Evolutionary conservation across 1,284 basidiomycete genomes (phyloP).

Genomic region (Ustilago esculenta): DNA sequence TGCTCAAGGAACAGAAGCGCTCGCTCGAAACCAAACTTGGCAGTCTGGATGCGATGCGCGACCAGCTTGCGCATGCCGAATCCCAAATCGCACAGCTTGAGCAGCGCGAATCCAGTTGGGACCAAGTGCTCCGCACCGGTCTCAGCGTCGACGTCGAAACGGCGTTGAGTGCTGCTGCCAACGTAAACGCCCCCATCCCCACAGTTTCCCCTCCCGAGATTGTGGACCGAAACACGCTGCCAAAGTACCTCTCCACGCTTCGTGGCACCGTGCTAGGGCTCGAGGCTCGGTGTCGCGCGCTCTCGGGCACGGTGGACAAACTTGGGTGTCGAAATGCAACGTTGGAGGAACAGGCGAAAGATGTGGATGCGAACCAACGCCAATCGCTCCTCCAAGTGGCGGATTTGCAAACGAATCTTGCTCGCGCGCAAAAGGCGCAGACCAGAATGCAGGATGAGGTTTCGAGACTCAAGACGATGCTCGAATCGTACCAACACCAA

Average conservation of each 20-base stretch:
- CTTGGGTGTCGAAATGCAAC: slow-evolving; percentile 32
- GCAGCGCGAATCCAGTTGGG: slow-evolving; percentile 43
- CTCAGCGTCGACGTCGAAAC: slow-evolving; percentile 19
- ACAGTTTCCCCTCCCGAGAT: slow-evolving; percentile 9
- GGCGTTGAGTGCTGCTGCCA: slow-evolving; percentile 45
- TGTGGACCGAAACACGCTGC: slow-evolving; percentile 39
- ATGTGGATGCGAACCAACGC: slow-evolving; percentile 46
- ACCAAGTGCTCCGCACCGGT: slow-evolving; percentile 14
- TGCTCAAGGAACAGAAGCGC: slow-evolving; percentile 61
- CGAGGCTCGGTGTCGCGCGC: slow-evolving; percentile 31
- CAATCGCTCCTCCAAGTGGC: slow-evolving; percentile 53
- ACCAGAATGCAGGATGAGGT: slow-evolving; percentile 41
- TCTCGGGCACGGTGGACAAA: slow-evolving; percentile 32
- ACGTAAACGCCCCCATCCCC: slow-evolving; percentile 16
- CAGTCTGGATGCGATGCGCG: slow-evolving; percentile 43
- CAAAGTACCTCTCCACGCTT: slow-evolving; percentile 45
- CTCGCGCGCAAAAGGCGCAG: slow-evolving; percentile 14
- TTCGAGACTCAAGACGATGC: slow-evolving; percentile 40
- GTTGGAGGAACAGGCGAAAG: slow-evolving; percentile 46
- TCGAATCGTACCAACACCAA: slow-evolving; percentile 55
- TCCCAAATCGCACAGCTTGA: slow-evolving; percentile 53
- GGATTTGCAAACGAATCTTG: slow-evolving; percentile 48
- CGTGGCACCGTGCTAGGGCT: slow-evolving; percentile 50
- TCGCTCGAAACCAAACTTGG: slow-evolving; percentile 52
- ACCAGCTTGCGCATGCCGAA: slow-evolving; percentile 46